These are phyloP conservation scores for Alternaria sp. DNA, from an alignment of 2,329 filamentous ascomycete species.

Conservation along the genomic window DNA sequence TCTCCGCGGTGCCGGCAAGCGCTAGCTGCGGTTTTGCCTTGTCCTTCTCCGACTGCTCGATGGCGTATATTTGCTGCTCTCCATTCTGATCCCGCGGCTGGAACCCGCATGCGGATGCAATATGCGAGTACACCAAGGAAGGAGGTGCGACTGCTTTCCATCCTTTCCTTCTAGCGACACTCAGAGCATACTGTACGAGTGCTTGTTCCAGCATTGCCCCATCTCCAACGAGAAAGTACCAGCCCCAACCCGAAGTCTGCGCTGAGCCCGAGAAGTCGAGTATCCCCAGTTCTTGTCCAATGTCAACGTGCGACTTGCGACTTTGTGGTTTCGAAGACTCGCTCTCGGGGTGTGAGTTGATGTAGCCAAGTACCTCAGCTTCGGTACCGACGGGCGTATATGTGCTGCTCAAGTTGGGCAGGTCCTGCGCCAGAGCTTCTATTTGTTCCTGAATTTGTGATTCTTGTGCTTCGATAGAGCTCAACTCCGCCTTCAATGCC, in stretches of 20 bases:
- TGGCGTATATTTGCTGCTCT: constrained; percentile 89
- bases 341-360: constrained; percentile 72
- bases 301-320: constrained; percentile 81
- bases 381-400: constrained; percentile 76
- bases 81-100: constrained; percentile 88
- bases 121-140: constrained; percentile 89
- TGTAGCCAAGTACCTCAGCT: constrained; percentile 73
- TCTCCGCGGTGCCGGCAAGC: constrained; percentile 90
- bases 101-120: constrained; percentile 91
- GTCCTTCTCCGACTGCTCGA: constrained; percentile 73
- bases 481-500: constrained; percentile 69
- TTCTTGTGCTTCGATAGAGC: constrained; percentile 68
- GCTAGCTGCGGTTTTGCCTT: constrained; percentile 70
- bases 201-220: constrained; percentile 95
- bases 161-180: constrained; percentile 73
- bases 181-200: constrained; percentile 83
- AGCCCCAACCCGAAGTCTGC: constrained; percentile 91
- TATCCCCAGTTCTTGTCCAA: constrained; percentile 85
- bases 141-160: constrained; percentile 87
- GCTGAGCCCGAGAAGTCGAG: constrained; percentile 86
- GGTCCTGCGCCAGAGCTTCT: constrained; percentile 73
- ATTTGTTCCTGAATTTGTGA: constrained; percentile 70
- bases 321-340: constrained; percentile 52
- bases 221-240: constrained; percentile 95
- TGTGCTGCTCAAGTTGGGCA: constrained; percentile 85